Conservation (phyloP, 1,139 yeast species). For the Hansenula lynferdii region DNA sequence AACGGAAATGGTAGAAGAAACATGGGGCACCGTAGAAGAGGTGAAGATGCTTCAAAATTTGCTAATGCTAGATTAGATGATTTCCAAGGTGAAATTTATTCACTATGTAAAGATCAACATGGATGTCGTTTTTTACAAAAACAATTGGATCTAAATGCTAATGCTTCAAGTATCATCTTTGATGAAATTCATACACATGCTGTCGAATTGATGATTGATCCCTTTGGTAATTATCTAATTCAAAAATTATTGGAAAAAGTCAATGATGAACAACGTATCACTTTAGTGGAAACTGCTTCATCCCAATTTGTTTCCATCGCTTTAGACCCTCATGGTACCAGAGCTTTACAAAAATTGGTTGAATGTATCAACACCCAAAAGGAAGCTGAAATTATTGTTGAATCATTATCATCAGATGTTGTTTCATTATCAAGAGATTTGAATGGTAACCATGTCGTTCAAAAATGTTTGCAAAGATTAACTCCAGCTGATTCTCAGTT, state of each 20-base stretch:
- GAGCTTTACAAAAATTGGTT: conserved; percentile 84
- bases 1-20: conserved; percentile 14
- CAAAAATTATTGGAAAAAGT: conserved; percentile 85
- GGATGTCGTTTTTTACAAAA: conserved; percentile 93
- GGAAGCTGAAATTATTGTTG: conserved; percentile 47
- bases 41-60: conserved; percentile 41
- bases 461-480: conserved; percentile 80
- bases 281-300: conserved; percentile 68
- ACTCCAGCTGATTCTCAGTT: conserved; percentile 68
- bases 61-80: conserved; percentile 59
- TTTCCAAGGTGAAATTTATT: conserved; percentile 67
- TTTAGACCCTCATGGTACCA: conserved; percentile 89
- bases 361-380: conserved; percentile 61
- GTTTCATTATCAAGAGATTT: conserved; percentile 81
- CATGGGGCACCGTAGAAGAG: conserved; percentile 26
- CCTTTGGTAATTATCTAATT: conserved; percentile 91
- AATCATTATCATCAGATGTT: conserved; percentile 56
- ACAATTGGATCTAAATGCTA: conserved; percentile 56
- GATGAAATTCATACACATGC: conserved; percentile 75
- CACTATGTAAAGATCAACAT: conserved; percentile 88
- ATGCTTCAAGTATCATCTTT: conserved; percentile 55
- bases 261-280: conserved; percentile 61
- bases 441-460: conserved; percentile 96
- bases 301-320: conserved; percentile 78
- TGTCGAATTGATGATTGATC: conserved; percentile 86